A percentile compares a stretch with the other conserved stretches of the same genome.
These are phyloP conservation scores for Aspergillus vadensis DNA, from an alignment of 2,329 filamentous ascomycete species.

Conservation along the genomic window DNA sequence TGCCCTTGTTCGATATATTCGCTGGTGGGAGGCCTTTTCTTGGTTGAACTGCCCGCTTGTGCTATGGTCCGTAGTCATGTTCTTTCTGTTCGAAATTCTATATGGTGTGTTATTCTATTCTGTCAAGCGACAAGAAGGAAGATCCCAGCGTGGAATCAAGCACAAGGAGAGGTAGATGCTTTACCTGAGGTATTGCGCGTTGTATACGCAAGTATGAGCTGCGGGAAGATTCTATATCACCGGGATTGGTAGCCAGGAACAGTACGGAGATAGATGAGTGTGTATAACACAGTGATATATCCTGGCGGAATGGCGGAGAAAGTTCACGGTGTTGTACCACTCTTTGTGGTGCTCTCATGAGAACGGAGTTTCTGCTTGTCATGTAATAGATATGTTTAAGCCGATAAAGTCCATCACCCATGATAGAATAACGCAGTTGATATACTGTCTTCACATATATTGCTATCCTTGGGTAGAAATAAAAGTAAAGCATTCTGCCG, in stretches of 20 bases:
- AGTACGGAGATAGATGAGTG: not conserved
- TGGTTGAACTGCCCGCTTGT: constrained; percentile 19
- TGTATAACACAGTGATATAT: not conserved
- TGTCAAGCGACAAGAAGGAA: constrained; percentile 8
- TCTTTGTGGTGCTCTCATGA: not conserved
- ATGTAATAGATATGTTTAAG: not conserved
- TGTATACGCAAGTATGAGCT: not conserved
- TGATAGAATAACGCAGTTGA: too few species aligned
- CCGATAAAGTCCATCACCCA: too few species aligned
- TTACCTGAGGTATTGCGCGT: not conserved
- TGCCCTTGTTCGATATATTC: constrained; percentile 13
- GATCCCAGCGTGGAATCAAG: not conserved
- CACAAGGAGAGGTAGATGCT: constrained; percentile 3
- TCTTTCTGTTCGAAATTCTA: constrained; percentile 12
- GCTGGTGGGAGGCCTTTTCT: constrained; percentile 16
- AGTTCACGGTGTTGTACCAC: not conserved
- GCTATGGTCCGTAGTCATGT: constrained; percentile 12
- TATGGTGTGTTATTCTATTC: constrained; percentile 16
- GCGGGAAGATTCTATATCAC: not conserved
- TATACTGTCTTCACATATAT: not conserved
- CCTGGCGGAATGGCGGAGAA: not conserved
- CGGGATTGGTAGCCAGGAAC: not conserved
- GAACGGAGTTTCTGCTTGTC: not conserved
- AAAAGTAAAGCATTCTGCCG: not conserved
- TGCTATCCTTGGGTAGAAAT: not conserved